Evolutionary conservation across 2,329 filamentous ascomycete species (phyloP), one percentile per base, ranked within the genome.

Genomic region (Penicillium expansum): DNA sequence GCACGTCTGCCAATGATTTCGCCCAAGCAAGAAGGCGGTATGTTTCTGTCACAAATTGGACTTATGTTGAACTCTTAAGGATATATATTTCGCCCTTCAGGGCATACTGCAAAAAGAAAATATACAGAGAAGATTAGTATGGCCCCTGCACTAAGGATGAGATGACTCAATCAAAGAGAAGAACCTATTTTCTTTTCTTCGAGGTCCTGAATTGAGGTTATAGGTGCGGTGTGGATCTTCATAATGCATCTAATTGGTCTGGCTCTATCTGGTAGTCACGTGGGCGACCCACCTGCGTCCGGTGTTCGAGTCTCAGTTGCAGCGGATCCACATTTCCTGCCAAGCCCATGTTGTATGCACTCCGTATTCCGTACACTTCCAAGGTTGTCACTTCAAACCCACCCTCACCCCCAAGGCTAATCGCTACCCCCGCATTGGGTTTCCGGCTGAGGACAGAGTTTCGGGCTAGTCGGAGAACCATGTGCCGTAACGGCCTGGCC

Each of bases 141-240:
- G 86, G 86, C 86, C 87, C 83, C 83, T 86, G 83, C 83, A 86
- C 89, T 92, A 93, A 93, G 90, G 90, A 92, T 93, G 90, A 92
- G 88, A 92, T 8, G 22, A 30, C 13, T 16, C 11, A 32, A 47
- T 22, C 27, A 47, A 32, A 20, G 43, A 47, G n/a, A 14, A 32
- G 27, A 1, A 20, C n/a, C 43, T 18, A 18, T 18, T 29, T 44
- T n/a, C 5, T 29, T 11, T 18, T 5, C 39, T 42, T 42, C 8
- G 39, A 22, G 2, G 13, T 22, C 20, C 13, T 4, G 22, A 16
- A 7, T 41, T 16, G n/a, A 20, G n/a, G n/a, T 18, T n/a, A 9
- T 11, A 38, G 24, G 6, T 27, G 4, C 9, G 9, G 35, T 38
- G 35, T 37, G 35, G 35, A 7, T n/a, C 3, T 18, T 37, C 4